These are phyloP conservation scores for Jackrogersella minutella DNA, from an alignment of 495 filamentous ascomycete species.

Conservation along the genomic window DNA sequence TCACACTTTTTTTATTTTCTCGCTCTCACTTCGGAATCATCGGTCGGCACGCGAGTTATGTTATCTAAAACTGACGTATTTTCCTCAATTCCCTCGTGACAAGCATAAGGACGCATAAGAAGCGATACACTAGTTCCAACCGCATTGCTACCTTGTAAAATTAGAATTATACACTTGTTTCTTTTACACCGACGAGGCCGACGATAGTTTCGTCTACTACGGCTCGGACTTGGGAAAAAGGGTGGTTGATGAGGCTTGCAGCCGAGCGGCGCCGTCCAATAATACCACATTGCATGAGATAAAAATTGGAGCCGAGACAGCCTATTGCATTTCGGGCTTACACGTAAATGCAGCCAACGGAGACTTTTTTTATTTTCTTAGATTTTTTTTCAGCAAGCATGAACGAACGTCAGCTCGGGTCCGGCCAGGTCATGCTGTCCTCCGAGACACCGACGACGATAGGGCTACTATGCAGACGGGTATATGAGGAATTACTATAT, in stretches of 20 bases:
- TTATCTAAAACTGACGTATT: neutral
- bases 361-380: too few relatives aligned
- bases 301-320: conserved; percentile 22
- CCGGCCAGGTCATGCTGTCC: conserved; percentile 22
- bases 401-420: conserved; percentile 18
- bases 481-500: conserved; percentile 17
- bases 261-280: conserved; percentile 28
- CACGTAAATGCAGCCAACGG: conserved; percentile 30
- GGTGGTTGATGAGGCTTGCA: conserved; percentile 33
- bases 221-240: conserved; percentile 21
- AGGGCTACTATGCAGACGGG: conserved; percentile 17
- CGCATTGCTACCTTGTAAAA: neutral
- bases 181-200: conserved; percentile 21
- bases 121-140: neutral
- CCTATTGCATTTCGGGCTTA: conserved; percentile 35
- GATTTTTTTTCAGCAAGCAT: conserved; percentile 27
- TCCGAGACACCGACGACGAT: conserved; percentile 27
- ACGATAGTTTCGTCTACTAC: conserved; percentile 20
- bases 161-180: neutral
- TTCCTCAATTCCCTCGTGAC: neutral
- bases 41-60: conserved; percentile 23
- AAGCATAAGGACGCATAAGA: neutral
- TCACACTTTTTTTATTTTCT: conserved; percentile 20
- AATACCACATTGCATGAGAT: conserved; percentile 14
- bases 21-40: conserved; percentile 28